A percentile compares a stretch with the other conserved stretches of the same genome.
Evolutionary conservation across 169 alveolate genomes (phyloP).

Genomic region (Eimeria tenella): DNA sequence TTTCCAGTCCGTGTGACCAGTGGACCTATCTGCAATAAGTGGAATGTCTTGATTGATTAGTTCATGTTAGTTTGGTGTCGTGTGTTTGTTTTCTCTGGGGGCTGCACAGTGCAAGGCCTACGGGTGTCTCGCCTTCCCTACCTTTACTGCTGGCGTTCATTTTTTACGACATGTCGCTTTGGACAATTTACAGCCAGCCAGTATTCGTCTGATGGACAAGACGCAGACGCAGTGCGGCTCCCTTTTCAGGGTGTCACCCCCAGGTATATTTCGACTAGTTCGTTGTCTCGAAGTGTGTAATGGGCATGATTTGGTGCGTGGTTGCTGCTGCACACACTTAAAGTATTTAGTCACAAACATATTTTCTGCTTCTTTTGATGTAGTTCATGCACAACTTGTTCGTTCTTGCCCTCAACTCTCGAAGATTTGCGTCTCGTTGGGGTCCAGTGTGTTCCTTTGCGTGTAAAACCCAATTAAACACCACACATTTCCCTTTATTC

Average conservation of each 20-base stretch:
- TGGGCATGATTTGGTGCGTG: background rate
- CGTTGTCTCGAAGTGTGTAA: background rate
- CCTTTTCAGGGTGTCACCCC: background rate
- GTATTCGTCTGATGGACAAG: background rate
- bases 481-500: too few relatives aligned
- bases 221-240: background rate
- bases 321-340: background rate
- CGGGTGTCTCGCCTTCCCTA: slow-evolving; percentile 71
- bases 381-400: too few relatives aligned
- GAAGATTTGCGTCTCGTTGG: too few relatives aligned
- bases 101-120: slow-evolving; percentile 84
- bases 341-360: background rate
- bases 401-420: too few relatives aligned
- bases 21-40: too few relatives aligned
- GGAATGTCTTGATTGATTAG: too few relatives aligned
- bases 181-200: background rate
- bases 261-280: background rate
- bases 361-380: too few relatives aligned
- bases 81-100: background rate
- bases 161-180: slow-evolving; percentile 1
- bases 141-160: background rate
- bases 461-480: too few relatives aligned
- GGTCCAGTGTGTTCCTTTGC: too few relatives aligned
- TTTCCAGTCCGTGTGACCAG: background rate
- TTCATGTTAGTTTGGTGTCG: too few relatives aligned